Conservation (phyloP, 805 yeast genomes). For the Limtongia smithiae region DNA sequence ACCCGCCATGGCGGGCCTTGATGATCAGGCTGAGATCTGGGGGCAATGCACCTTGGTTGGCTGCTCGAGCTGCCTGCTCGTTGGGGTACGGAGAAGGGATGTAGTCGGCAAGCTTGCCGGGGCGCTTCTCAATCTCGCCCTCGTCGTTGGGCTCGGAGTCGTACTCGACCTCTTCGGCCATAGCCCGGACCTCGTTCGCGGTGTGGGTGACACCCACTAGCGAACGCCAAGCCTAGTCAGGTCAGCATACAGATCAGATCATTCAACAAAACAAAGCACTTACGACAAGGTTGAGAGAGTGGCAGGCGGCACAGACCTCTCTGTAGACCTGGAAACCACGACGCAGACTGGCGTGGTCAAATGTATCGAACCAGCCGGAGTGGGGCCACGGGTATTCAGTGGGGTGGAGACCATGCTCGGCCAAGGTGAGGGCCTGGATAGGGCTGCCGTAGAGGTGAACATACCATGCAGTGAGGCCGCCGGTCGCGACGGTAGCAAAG, state of each 20-base stretch:
- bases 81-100: constrained; percentile 94
- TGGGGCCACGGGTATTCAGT: constrained; percentile 93
- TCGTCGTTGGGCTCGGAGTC: constrained; percentile 95
- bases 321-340: constrained; percentile 99
- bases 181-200: constrained; percentile 79
- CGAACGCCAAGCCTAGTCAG: constrained; percentile 83
- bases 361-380: constrained; percentile 68
- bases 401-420: constrained; percentile 98
- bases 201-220: constrained; percentile 96
- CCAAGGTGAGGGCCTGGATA: constrained; percentile 74
- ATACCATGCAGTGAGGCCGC: constrained; percentile 79
- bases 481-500: constrained; percentile 57
- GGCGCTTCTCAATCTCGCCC: constrained; percentile 96
- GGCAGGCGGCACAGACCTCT: constrained; percentile 99
- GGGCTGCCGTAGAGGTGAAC: constrained; percentile 79
- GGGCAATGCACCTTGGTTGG: constrained; percentile 98
- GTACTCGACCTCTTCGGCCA: constrained; percentile 96
- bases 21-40: constrained; percentile 96
- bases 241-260: not conserved
- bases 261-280: not conserved
- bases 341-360: constrained; percentile 54
- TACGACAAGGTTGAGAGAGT: constrained; percentile 82
- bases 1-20: constrained; percentile 98
- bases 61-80: constrained; percentile 99
- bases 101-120: constrained; percentile 95